phyloP scores from a whole-genome alignment of 179 eudicot species.

The Silene coronaria region DNA sequence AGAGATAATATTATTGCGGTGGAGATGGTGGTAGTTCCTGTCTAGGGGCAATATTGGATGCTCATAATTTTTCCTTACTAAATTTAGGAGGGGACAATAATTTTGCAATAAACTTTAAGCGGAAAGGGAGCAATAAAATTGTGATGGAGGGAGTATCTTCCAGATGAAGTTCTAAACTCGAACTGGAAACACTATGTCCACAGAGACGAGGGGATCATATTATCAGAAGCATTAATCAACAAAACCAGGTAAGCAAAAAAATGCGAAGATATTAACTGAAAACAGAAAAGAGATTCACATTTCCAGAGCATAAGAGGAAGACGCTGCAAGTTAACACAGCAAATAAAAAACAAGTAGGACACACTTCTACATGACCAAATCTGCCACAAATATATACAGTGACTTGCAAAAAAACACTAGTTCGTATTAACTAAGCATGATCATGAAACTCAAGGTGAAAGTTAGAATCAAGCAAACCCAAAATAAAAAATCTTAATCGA shows the following conservation, averaged over 20 bases:
- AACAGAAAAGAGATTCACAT: neutral
- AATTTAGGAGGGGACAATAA: too few species aligned
- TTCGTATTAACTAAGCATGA: neutral
- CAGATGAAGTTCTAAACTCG: neutral
- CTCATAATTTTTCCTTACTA: too few species aligned
- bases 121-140: too few species aligned
- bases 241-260: neutral
- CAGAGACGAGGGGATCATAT: neutral
- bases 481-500: neutral
- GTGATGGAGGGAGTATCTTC: neutral
- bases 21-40: too few species aligned
- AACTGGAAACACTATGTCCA: conserved; percentile 1
- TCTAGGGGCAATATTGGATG: too few species aligned
- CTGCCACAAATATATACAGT: too few species aligned
- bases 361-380: neutral
- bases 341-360: neutral
- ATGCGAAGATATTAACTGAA: neutral
- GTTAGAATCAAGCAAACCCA: neutral
- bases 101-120: too few species aligned
- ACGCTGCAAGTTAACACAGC: neutral
- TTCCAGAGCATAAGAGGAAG: neutral
- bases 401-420: conserved; percentile 1
- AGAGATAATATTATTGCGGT: too few species aligned
- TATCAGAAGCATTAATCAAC: neutral
- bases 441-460: neutral